These are phyloP conservation scores for Aureobasidium sp. DNA, from an alignment of 2,329 filamentous ascomycete genomes.

Conservation along the genomic window DNA sequence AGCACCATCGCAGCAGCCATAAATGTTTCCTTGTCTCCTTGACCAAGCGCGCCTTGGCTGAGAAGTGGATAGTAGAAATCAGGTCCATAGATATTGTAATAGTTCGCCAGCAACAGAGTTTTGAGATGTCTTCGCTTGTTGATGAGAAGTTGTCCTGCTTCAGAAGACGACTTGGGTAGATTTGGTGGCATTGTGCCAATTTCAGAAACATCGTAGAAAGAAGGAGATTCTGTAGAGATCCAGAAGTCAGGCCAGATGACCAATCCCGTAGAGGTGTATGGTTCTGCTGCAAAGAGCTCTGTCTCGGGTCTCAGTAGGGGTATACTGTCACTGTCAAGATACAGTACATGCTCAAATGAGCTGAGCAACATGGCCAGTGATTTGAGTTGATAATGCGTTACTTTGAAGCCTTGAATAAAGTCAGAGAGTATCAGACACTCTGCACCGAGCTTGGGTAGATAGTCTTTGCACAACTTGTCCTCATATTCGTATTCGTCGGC, in stretches of 20 bases:
- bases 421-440: constrained; percentile 35
- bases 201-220: constrained; percentile 31
- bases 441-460: constrained; percentile 34
- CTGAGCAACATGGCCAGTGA: constrained; percentile 41
- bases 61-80: constrained; percentile 38
- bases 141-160: constrained; percentile 39
- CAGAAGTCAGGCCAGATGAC: constrained; percentile 43
- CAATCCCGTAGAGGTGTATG: constrained; percentile 34
- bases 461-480: constrained; percentile 32
- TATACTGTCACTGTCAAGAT: constrained; percentile 41
- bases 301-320: constrained; percentile 33
- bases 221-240: constrained; percentile 30
- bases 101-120: constrained; percentile 37
- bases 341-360: constrained; percentile 40
- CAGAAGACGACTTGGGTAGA: constrained; percentile 31
- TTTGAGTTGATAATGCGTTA: constrained; percentile 39
- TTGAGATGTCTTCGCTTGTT: constrained; percentile 34
- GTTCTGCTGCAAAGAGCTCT: constrained; percentile 32
- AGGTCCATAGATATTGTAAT: constrained; percentile 43
- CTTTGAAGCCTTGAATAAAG: constrained; percentile 22
- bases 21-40: constrained; percentile 46
- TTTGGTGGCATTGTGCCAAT: constrained; percentile 23
- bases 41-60: constrained; percentile 38
- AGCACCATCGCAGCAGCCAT: constrained; percentile 35
- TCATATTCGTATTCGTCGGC: constrained; percentile 33